phyloP scores from a whole-genome alignment of 2,329 filamentous ascomycete species.

The Monosporascus cannonballus region DNA sequence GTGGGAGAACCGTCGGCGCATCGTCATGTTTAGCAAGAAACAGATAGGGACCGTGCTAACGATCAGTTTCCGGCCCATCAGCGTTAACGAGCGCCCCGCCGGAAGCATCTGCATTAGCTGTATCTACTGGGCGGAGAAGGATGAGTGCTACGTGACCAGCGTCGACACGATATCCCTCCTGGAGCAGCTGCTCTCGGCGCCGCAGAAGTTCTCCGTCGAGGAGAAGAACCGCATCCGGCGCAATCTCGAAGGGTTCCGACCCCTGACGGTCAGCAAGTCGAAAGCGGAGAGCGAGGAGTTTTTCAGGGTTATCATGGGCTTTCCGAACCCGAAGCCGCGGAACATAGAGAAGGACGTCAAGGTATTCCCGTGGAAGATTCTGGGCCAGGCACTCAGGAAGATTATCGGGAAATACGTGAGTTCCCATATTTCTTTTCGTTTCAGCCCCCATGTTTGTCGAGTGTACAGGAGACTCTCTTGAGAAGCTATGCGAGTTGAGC shows the following conservation, averaged over 20 bases:
- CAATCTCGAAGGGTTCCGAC: slow-evolving; percentile 91
- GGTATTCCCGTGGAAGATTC: slow-evolving; percentile 93
- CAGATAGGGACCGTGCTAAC: slow-evolving; percentile 79
- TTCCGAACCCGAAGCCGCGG: slow-evolving; percentile 87
- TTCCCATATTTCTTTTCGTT: slow-evolving; percentile 1
- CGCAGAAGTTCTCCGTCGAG: slow-evolving; percentile 82
- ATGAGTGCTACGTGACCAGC: slow-evolving; percentile 88
- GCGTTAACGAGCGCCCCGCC: slow-evolving; percentile 69
- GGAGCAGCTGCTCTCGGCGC: slow-evolving; percentile 74
- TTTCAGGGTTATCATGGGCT: slow-evolving; percentile 98
- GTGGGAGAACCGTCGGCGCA: slow-evolving; percentile 67
- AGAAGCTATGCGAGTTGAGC: background rate
- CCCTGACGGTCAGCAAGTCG: slow-evolving; percentile 86
- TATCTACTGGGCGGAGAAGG: slow-evolving; percentile 92
- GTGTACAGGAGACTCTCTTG: background rate
- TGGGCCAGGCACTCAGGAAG: slow-evolving; percentile 85
- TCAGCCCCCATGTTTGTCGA: background rate
- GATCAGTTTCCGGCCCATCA: slow-evolving; percentile 71
- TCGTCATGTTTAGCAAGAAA: slow-evolving; percentile 81
- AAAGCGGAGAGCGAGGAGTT: slow-evolving; percentile 93
- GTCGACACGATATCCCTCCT: slow-evolving; percentile 96
- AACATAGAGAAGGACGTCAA: slow-evolving; percentile 99
- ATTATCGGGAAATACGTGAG: slow-evolving; percentile 88
- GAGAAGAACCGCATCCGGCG: slow-evolving; percentile 97
- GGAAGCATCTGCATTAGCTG: slow-evolving; percentile 95